These are phyloP conservation scores for Leucosporidium scottii DNA, from an alignment of 768 basidiomycete genomes.

Conservation along the genomic window DNA sequence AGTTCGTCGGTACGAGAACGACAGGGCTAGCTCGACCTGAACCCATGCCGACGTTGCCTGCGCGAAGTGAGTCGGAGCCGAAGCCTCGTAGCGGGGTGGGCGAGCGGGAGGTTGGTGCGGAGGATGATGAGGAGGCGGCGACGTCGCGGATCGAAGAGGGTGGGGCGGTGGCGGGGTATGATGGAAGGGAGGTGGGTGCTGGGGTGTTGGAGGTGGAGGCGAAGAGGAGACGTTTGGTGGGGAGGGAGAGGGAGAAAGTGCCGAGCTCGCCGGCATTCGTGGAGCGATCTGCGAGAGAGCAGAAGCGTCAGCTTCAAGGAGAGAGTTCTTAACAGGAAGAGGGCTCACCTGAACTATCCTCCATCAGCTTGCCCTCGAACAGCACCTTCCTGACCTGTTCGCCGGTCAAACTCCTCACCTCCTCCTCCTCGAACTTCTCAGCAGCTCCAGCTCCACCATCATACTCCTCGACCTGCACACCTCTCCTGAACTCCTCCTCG, in stretches of 20 bases:
- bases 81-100: conserved; percentile 14
- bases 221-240: conserved; percentile 5
- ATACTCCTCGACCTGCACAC: conserved; percentile 14
- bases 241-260: conserved; percentile 19
- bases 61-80: conserved; percentile 14
- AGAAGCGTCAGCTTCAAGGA: neutral
- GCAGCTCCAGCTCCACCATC: neutral
- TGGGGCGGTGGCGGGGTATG: conserved; percentile 18
- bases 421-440: neutral
- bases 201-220: no score
- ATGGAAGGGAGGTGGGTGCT: neutral
- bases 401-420: conserved; percentile 12
- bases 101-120: neutral
- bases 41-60: no score
- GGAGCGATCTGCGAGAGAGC: neutral
- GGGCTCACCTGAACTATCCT: neutral
- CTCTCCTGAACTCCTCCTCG: conserved; percentile 26
- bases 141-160: conserved; percentile 26
- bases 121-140: conserved; percentile 4
- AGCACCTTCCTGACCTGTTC: conserved; percentile 22
- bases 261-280: conserved; percentile 7
- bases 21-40: conserved; percentile 5
- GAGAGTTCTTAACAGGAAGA: no score
- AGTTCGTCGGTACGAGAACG: conserved; percentile 32
- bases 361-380: conserved; percentile 23